A percentile compares a stretch with the other conserved stretches of the same genome.
phyloP scores from a whole-genome alignment of 129 eudicot genomes.

The Chrysanthemum lavandulifolium region DNA sequence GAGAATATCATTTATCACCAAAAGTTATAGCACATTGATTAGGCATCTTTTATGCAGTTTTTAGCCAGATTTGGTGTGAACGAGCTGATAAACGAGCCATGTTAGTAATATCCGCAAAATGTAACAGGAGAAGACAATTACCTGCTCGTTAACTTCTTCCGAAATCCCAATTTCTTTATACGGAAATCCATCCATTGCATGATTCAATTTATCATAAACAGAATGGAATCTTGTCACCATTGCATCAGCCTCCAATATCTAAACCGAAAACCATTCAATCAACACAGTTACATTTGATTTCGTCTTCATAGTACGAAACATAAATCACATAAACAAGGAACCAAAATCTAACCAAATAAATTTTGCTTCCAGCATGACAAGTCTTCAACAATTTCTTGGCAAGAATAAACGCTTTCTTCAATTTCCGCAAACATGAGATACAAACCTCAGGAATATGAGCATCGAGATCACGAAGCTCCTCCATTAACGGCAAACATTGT shows the following conservation, averaged over 20 bases:
- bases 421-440: slow-evolving; percentile 34
- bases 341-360: slow-evolving; percentile 60
- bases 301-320: slow-evolving; percentile 1
- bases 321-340: neutral
- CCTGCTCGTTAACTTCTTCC: slow-evolving; percentile 83
- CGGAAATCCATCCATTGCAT: slow-evolving; percentile 70
- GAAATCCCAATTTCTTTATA: slow-evolving; percentile 68
- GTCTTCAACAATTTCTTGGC: slow-evolving; percentile 67
- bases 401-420: slow-evolving; percentile 53
- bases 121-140: slow-evolving; percentile 8
- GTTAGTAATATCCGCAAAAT: too few relatives aligned
- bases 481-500: slow-evolving; percentile 59
- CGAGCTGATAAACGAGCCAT: neutral
- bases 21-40: neutral
- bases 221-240: slow-evolving; percentile 55
- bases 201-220: slow-evolving; percentile 60
- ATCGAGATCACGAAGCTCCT: slow-evolving; percentile 64
- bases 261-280: slow-evolving; percentile 3
- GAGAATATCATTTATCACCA: too few relatives aligned
- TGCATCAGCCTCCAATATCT: slow-evolving; percentile 72
- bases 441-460: slow-evolving; percentile 39
- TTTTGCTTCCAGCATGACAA: slow-evolving; percentile 76
- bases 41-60: neutral
- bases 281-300: slow-evolving; percentile 11
- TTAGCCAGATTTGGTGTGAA: neutral